phyloP scores from a whole-genome alignment of 2,329 filamentous ascomycete genomes.

The Penicillium sclerotiorum region DNA sequence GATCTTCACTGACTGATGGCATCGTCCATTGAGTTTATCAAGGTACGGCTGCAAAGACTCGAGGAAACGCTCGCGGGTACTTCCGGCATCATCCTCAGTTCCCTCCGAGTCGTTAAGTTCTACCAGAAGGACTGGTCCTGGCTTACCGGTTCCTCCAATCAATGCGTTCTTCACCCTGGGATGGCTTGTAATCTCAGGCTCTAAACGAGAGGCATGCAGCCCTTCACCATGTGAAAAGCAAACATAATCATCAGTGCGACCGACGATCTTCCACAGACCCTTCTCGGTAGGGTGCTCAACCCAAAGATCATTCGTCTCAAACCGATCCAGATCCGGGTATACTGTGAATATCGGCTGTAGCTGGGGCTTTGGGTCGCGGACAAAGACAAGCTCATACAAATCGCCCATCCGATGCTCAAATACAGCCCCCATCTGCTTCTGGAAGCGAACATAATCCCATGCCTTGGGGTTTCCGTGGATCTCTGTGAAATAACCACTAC shows the following conservation, averaged over 20 bases:
- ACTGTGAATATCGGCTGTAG: constrained; percentile 24
- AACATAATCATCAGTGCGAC: constrained; percentile 23
- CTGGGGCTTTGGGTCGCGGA: constrained; percentile 13
- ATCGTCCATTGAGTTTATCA: constrained; percentile 17
- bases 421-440: constrained; percentile 12
- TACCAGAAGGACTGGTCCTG: constrained; percentile 24
- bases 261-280: constrained; percentile 29
- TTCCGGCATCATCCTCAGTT: too few species aligned
- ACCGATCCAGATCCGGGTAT: constrained; percentile 21
- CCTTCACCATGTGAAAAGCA: constrained; percentile 21
- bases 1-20: constrained; percentile 23
- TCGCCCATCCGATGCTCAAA: constrained; percentile 16
- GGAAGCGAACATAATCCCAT: constrained; percentile 25
- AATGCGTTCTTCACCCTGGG: constrained; percentile 20
- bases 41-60: constrained; percentile 18
- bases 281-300: constrained; percentile 24
- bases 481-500: constrained; percentile 19
- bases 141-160: constrained; percentile 25
- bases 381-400: constrained; percentile 28
- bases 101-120: constrained; percentile 13
- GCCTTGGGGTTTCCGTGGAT: constrained; percentile 11
- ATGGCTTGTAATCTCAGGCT: constrained; percentile 26
- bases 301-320: constrained; percentile 28
- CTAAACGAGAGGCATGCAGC: constrained; percentile 24
- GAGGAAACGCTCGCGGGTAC: constrained; percentile 3